Evolutionary conservation across 2,329 filamentous ascomycete species (phyloP).

Genomic region (Aspergillus thermomutatus): DNA sequence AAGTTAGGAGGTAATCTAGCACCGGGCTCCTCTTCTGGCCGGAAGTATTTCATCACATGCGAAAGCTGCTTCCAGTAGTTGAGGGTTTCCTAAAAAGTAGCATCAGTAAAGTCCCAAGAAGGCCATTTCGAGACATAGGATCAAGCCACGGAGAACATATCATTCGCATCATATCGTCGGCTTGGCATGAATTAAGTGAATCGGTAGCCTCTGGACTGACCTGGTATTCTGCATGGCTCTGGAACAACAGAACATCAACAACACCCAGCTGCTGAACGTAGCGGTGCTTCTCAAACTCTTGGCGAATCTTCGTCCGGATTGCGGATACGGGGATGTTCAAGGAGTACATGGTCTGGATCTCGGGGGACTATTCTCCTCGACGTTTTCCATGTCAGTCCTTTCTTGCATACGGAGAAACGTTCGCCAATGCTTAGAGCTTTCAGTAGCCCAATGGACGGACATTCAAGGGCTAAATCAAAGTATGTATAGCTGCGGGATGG

Average conservation of each 20-base stretch:
- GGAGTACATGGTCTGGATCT: constrained; percentile 97
- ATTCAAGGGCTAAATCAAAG: neutral
- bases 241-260: constrained; percentile 84
- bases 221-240: constrained; percentile 93
- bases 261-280: constrained; percentile 85
- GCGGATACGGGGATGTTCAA: constrained; percentile 81
- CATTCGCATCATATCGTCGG: neutral
- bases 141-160: neutral
- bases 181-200: neutral
- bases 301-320: constrained; percentile 88
- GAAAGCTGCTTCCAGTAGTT: constrained; percentile 99
- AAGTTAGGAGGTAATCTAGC: constrained; percentile 80
- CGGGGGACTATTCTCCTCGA: constrained; percentile 66
- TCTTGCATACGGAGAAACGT: neutral
- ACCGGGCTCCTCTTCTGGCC: constrained; percentile 75
- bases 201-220: constrained; percentile 47
- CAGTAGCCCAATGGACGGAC: neutral
- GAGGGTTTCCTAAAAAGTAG: constrained; percentile 73
- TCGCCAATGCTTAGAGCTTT: neutral
- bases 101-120: constrained; percentile 2
- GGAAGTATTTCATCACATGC: constrained; percentile 96
- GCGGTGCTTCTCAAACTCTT: constrained; percentile 95
- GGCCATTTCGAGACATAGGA: neutral
- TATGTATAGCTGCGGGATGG: constrained; percentile 11
- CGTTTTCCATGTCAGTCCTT: neutral